Percentiles rank a stretch among this genome's conserved stretches.
phyloP scores from a whole-genome alignment of 2,329 filamentous ascomycete species.

The Epichloe sp. region DNA sequence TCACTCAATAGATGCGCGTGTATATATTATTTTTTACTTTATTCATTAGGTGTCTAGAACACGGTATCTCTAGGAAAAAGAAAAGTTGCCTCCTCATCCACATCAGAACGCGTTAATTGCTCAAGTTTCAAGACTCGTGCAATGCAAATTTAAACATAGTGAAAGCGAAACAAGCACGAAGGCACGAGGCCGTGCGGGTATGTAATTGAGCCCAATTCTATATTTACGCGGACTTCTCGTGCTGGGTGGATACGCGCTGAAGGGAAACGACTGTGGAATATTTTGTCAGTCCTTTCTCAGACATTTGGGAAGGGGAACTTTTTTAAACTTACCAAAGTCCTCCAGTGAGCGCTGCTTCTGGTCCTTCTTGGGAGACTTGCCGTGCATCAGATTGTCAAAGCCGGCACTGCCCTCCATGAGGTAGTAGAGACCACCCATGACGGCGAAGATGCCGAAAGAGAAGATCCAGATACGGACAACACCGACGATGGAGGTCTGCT shows the following conservation, averaged over 20 bases:
- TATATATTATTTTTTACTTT: conserved; percentile 18
- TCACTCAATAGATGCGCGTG: neutral
- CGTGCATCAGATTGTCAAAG: conserved; percentile 90
- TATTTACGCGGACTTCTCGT: conserved; percentile 70
- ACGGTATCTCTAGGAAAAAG: conserved; percentile 23
- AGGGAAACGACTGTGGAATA: conserved; percentile 59
- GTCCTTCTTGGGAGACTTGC: conserved; percentile 69
- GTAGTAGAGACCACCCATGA: conserved; percentile 63
- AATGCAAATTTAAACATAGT: conserved; percentile 27
- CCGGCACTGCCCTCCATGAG: conserved; percentile 67
- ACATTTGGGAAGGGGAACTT: no score
- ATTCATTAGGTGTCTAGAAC: conserved; percentile 31
- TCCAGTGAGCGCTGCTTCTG: conserved; percentile 75
- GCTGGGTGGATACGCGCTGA: conserved; percentile 81
- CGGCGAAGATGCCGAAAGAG: conserved; percentile 78
- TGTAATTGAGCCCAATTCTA: conserved; percentile 18
- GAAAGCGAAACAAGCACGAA: conserved; percentile 23
- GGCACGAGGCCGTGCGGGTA: conserved; percentile 24
- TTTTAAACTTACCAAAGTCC: conserved; percentile 62
- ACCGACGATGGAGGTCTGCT: conserved; percentile 63
- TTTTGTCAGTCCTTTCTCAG: conserved; percentile 32
- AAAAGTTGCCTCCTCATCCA: conserved; percentile 23
- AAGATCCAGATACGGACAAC: conserved; percentile 86
- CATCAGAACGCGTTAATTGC: conserved; percentile 20
- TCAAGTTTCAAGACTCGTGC: conserved; percentile 22